phyloP scores from a whole-genome alignment of 257 asterid species.

The Rubia yunnanensis region DNA sequence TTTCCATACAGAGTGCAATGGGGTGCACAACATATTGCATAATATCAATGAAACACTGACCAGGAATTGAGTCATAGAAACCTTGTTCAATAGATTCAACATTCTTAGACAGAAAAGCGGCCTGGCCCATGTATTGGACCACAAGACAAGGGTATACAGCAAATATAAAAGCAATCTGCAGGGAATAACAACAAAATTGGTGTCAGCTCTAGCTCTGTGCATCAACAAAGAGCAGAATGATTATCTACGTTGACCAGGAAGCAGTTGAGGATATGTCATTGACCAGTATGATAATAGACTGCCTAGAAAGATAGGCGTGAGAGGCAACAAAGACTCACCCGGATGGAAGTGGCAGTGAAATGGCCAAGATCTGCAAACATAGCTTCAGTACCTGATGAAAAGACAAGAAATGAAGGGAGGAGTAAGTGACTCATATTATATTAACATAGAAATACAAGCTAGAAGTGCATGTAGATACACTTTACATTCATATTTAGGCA shows the following conservation, averaged over 20 bases:
- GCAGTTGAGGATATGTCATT: slow-evolving; percentile 3
- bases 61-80: slow-evolving; percentile 79
- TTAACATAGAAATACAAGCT: slow-evolving; percentile 2
- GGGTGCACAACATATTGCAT: not conserved
- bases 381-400: slow-evolving; percentile 80
- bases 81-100: slow-evolving; percentile 41
- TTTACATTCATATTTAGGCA: not conserved
- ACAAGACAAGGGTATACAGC: slow-evolving; percentile 84
- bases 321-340: slow-evolving; percentile 41
- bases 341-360: slow-evolving; percentile 64
- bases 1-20: not conserved
- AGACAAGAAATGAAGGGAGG: slow-evolving; percentile 2
- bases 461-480: not conserved
- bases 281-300: slow-evolving; percentile 2
- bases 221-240: not conserved
- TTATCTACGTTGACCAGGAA: not conserved
- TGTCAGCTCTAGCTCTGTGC: not conserved
- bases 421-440: slow-evolving; percentile 5
- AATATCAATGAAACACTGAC: slow-evolving; percentile 34
- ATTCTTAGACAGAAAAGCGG: slow-evolving; percentile 82
- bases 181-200: slow-evolving; percentile 13
- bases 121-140: slow-evolving; percentile 94
- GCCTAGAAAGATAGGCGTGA: slow-evolving; percentile 6
- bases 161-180: slow-evolving; percentile 71
- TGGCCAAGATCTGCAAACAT: slow-evolving; percentile 99